A percentile compares a stretch with the other conserved stretches of the same genome.
These are phyloP conservation scores for Dioszegia hungarica DNA, from an alignment of 768 basidiomycete species.

Conservation along the genomic window DNA sequence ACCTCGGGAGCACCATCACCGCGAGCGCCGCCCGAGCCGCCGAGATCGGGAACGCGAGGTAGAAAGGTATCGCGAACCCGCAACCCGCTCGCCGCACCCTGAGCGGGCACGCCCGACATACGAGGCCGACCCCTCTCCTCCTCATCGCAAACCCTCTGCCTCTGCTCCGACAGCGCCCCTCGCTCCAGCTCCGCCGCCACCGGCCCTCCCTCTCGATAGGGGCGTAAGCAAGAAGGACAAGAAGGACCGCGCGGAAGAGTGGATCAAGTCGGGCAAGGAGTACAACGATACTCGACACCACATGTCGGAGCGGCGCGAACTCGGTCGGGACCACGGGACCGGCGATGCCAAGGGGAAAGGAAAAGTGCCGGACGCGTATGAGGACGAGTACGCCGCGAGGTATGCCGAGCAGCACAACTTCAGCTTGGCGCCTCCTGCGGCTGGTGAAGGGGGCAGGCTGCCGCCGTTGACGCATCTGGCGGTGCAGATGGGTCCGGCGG, in stretches of 20 bases:
- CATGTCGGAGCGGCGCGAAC: neutral
- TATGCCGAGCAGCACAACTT: neutral
- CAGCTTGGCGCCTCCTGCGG: neutral
- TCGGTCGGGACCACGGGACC: neutral
- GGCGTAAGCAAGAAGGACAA: conserved; percentile 1
- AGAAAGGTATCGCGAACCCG: neutral
- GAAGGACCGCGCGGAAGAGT: conserved; percentile 3
- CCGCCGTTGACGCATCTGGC: neutral
- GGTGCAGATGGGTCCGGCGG: neutral
- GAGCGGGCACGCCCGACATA: neutral
- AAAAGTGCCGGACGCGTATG: neutral
- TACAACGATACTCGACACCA: conserved; percentile 1
- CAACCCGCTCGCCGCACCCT: neutral
- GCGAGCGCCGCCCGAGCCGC: neutral
- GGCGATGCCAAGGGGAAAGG: neutral
- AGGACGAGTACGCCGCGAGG: conserved; percentile 1
- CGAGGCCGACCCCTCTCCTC: neutral
- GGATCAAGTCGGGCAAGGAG: neutral
- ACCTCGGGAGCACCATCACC: neutral
- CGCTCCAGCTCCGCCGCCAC: neutral
- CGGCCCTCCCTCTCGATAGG: neutral
- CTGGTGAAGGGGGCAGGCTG: no score
- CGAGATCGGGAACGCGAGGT: no score
- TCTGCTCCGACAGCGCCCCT: no score
- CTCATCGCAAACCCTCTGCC: no score